Conservation (phyloP, 768 basidiomycete genomes). For the Trametes maxima region DNA sequence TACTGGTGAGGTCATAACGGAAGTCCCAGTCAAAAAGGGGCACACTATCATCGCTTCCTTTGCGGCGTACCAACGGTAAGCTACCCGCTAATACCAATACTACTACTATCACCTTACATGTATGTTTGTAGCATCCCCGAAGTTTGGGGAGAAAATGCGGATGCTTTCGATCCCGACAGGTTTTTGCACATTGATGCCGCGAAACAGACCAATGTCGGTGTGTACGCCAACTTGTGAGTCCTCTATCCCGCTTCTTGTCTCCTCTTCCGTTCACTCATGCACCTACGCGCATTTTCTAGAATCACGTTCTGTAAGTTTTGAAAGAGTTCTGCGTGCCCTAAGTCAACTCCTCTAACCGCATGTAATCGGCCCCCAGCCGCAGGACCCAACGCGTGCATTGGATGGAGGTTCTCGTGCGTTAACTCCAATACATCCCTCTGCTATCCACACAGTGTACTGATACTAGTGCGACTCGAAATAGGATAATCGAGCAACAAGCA, state of each 20-base stretch:
- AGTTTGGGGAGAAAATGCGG: constrained; percentile 21
- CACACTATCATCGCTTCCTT: constrained; percentile 2
- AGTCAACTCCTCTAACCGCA: no score
- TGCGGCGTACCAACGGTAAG: constrained; percentile 16
- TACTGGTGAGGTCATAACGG: constrained; percentile 1
- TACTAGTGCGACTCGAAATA: not conserved
- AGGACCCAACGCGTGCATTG: constrained; percentile 20
- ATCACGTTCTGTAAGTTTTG: no score
- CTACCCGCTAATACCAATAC: not conserved
- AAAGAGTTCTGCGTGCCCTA: no score
- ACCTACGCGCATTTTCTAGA: no score
- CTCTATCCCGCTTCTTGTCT: not conserved
- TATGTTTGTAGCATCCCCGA: not conserved
- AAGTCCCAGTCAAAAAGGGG: constrained; percentile 11
- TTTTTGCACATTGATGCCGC: constrained; percentile 2
- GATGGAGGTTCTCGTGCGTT: constrained; percentile 23
- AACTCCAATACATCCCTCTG: not conserved
- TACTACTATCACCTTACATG: not conserved
- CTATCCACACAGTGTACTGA: no score
- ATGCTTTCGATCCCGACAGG: constrained; percentile 19
- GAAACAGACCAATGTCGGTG: constrained; percentile 18
- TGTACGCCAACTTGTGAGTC: constrained; percentile 21
- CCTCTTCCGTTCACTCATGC: not conserved
- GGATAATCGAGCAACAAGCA: constrained; percentile 36
- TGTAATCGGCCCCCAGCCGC: not conserved